phyloP scores from a whole-genome alignment of 2,329 filamentous ascomycete species.

The Nigrospora osmanthi region DNA sequence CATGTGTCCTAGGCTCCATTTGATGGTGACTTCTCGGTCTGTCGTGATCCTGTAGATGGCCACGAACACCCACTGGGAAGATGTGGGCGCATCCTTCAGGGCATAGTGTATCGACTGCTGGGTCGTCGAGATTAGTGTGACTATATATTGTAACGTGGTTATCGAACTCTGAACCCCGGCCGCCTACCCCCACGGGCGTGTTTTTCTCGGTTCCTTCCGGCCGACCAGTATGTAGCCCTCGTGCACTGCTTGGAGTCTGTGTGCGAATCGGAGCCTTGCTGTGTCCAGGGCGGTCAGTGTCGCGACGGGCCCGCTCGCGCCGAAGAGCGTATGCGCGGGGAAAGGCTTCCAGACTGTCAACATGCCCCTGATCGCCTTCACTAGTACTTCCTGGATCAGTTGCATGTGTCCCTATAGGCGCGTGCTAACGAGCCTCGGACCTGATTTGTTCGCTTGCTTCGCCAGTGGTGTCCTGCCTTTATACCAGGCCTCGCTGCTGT shows the following conservation, averaged over 20 bases:
- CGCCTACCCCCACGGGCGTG: neutral
- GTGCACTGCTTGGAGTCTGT: neutral
- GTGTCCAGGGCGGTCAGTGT: neutral
- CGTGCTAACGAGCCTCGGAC: neutral
- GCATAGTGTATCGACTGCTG: neutral
- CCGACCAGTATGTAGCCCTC: neutral
- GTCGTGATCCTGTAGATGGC: neutral
- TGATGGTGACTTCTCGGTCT: neutral
- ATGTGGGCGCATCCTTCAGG: neutral
- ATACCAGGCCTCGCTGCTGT: conserved; percentile 6
- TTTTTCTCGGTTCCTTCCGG: neutral
- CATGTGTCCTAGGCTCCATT: neutral
- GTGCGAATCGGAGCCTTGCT: neutral
- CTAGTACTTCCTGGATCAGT: neutral
- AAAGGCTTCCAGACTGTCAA: neutral
- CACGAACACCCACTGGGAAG: neutral
- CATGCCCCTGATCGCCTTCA: neutral
- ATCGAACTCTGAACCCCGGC: neutral
- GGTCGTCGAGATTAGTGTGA: neutral
- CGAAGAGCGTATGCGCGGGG: neutral
- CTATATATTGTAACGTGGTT: neutral
- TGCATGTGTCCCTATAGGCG: neutral
- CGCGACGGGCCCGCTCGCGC: neutral
- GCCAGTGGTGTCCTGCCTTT: neutral
- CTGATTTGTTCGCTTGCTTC: neutral